phyloP scores from a whole-genome alignment of 768 basidiomycete genomes.

The Tricholoma hemisulphureum region DNA sequence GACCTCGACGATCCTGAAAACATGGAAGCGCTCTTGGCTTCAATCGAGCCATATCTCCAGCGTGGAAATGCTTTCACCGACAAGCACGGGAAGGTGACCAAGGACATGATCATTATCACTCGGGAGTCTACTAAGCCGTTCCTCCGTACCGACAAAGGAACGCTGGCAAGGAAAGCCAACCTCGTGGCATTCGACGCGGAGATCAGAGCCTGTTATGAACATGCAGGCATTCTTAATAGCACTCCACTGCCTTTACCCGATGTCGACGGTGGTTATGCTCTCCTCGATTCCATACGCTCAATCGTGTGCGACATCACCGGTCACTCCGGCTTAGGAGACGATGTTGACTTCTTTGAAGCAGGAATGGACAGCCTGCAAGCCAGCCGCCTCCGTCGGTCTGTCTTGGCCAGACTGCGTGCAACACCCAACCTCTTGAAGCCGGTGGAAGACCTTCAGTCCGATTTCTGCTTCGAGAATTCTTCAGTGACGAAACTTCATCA shows the following conservation, averaged over 20 bases:
- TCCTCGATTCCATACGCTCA: conserved; percentile 20
- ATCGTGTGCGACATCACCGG: conserved; percentile 23
- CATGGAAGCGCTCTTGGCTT: conserved; percentile 17
- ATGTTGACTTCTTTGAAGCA: conserved; percentile 37
- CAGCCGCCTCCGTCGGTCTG: conserved; percentile 30
- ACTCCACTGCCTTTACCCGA: conserved; percentile 25
- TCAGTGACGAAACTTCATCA: conserved; percentile 24
- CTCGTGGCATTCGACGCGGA: conserved; percentile 31
- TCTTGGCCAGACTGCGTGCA: conserved; percentile 24
- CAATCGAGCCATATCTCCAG: conserved; percentile 31
- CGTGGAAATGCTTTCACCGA: conserved; percentile 35
- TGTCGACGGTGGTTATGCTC: conserved; percentile 15
- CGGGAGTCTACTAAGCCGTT: conserved; percentile 28
- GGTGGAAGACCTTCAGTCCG: conserved; percentile 20
- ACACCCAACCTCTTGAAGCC: conserved; percentile 19
- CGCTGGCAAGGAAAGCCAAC: conserved; percentile 32
- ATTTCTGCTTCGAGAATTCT: conserved; percentile 33
- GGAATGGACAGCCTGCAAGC: conserved; percentile 44
- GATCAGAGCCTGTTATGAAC: conserved; percentile 33
- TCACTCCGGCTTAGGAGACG: conserved; percentile 19
- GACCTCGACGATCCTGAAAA: conserved; percentile 17
- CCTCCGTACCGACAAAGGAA: conserved; percentile 39
- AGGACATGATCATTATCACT: conserved; percentile 40
- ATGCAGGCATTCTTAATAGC: conserved; percentile 20
- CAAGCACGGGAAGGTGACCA: conserved; percentile 36